phyloP scores from a whole-genome alignment of 1,284 basidiomycete species.

The Cutaneotrichosporon sp. region DNA sequence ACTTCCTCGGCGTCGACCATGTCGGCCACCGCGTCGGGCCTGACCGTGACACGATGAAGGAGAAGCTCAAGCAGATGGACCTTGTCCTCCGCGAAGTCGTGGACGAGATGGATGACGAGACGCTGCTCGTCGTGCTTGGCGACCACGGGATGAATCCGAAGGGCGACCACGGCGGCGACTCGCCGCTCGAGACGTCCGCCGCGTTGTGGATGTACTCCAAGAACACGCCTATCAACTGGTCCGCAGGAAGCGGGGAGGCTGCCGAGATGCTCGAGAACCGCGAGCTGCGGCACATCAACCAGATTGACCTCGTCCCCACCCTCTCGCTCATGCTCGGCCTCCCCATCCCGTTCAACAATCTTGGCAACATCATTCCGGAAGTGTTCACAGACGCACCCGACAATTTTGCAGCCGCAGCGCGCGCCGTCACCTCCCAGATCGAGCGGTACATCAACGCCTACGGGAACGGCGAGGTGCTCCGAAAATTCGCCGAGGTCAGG shows the following conservation, averaged over 20 bases:
- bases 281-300: slow-evolving; percentile 68
- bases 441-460: slow-evolving; percentile 72
- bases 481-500: neutral
- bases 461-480: slow-evolving; percentile 65
- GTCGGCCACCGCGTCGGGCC: slow-evolving; percentile 93
- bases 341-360: slow-evolving; percentile 92
- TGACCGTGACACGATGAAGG: slow-evolving; percentile 75
- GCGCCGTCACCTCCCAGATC: slow-evolving; percentile 73
- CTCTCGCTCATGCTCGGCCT: slow-evolving; percentile 86
- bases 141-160: slow-evolving; percentile 96
- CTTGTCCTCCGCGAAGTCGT: slow-evolving; percentile 69
- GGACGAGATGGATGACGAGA: slow-evolving; percentile 63
- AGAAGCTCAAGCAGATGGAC: slow-evolving; percentile 84
- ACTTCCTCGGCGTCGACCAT: slow-evolving; percentile 96
- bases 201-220: slow-evolving; percentile 89
- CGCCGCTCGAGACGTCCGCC: slow-evolving; percentile 74
- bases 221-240: slow-evolving; percentile 49
- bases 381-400: slow-evolving; percentile 56
- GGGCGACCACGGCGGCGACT: slow-evolving; percentile 95
- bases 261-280: slow-evolving; percentile 60
- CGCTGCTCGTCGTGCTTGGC: slow-evolving; percentile 83
- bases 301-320: slow-evolving; percentile 91
- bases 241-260: slow-evolving; percentile 49
- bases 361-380: slow-evolving; percentile 87
- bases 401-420: slow-evolving; percentile 59